A percentile compares a stretch with the other conserved stretches of the same genome.
Conservation (phyloP, 148 eudicot genomes). For the Camellia japonica region DNA sequence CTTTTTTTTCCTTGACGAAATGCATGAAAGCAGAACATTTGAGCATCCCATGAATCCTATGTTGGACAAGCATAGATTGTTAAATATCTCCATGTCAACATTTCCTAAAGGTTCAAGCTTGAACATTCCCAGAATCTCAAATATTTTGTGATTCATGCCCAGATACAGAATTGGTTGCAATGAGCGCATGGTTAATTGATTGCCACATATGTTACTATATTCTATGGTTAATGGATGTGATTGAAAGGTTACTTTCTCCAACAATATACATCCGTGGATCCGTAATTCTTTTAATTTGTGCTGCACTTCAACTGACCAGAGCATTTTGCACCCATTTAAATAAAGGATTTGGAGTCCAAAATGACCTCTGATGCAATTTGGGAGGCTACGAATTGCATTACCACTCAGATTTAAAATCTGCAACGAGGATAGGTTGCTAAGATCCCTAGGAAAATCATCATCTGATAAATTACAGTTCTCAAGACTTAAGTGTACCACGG, state of each 20-base stretch:
- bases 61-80: too few species aligned
- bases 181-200: background rate
- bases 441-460: background rate
- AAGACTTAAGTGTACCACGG: background rate
- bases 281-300: background rate
- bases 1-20: fast-evolving
- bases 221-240: background rate
- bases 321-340: background rate
- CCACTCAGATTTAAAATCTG: background rate
- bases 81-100: background rate
- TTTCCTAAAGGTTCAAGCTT: background rate
- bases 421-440: background rate
- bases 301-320: background rate
- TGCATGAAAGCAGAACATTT: too few species aligned
- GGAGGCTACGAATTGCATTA: background rate
- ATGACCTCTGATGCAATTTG: background rate
- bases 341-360: background rate
- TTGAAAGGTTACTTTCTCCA: background rate
- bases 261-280: background rate
- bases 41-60: too few species aligned
- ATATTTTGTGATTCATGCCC: too few species aligned
- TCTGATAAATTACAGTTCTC: background rate
- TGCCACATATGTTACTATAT: too few species aligned
- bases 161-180: background rate
- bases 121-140: fast-evolving